phyloP scores from a whole-genome alignment of 371 early-diverging fungal genomes.

The Lichtheimia ramosa region DNA sequence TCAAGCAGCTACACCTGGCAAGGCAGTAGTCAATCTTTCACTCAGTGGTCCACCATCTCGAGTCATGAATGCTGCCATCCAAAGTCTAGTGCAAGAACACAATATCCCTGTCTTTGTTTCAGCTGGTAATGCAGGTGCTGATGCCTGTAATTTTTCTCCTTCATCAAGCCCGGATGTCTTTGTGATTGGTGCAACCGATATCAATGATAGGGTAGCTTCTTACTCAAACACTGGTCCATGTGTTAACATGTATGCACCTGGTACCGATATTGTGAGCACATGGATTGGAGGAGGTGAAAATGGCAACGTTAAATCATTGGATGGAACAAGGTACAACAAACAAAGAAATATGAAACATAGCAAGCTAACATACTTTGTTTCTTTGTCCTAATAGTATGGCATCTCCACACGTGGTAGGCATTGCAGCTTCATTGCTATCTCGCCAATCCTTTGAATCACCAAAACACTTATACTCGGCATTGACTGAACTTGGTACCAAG shows the following conservation, averaged over 20 bases:
- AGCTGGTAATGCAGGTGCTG: conserved; percentile 67
- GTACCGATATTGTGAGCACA: conserved; percentile 42
- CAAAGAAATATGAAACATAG: not conserved
- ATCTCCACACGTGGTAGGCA: conserved; percentile 79
- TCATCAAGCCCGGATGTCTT: conserved; percentile 61
- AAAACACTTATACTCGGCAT: conserved; percentile 19
- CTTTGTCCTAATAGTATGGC: conserved; percentile 60
- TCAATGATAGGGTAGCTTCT: conserved; percentile 43
- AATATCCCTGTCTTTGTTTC: conserved; percentile 57
- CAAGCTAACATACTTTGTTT: no score
- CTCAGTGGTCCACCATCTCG: conserved; percentile 52
- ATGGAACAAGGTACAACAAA: conserved; percentile 60
- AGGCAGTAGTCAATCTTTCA: conserved; percentile 56
- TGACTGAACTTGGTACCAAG: conserved; percentile 15
- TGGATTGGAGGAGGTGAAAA: conserved; percentile 35
- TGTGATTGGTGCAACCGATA: conserved; percentile 66
- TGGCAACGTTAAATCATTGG: conserved; percentile 33
- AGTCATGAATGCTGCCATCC: conserved; percentile 29
- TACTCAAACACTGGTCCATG: conserved; percentile 58
- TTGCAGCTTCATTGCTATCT: conserved; percentile 54
- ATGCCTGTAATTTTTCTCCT: conserved; percentile 72
- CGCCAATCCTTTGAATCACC: conserved; percentile 12
- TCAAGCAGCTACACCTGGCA: conserved; percentile 25
- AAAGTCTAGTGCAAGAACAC: conserved; percentile 43
- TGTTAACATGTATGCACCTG: conserved; percentile 58